A percentile compares a stretch with the other conserved stretches of the same genome.
These are phyloP conservation scores for Sphaceloma murrayae DNA, from an alignment of 2,329 filamentous ascomycete species.

Conservation along the genomic window DNA sequence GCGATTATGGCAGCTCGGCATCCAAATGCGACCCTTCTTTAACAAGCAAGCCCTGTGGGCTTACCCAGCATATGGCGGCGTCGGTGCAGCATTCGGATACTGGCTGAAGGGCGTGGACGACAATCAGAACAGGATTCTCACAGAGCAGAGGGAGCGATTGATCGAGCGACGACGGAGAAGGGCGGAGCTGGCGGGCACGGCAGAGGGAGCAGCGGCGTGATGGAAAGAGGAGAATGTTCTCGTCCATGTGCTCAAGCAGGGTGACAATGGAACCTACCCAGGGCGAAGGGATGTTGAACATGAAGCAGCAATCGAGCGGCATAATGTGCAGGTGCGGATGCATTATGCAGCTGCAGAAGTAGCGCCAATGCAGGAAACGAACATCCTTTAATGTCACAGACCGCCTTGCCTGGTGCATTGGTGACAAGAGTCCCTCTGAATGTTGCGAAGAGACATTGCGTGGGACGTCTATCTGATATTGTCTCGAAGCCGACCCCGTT, in stretches of 20 bases:
- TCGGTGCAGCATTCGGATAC: conserved; percentile 89
- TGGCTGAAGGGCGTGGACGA: conserved; percentile 89
- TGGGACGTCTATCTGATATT: too few relatives aligned
- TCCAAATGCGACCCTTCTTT: conserved; percentile 96
- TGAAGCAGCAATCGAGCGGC: too few relatives aligned
- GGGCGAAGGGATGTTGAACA: too few relatives aligned
- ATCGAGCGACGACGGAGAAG: conserved; percentile 83
- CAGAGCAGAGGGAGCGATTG: conserved; percentile 67
- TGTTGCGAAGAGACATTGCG: too few relatives aligned
- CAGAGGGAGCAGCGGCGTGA: conserved; percentile 22
- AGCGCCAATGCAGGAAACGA: background rate
- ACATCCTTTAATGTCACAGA: conserved; percentile 4
- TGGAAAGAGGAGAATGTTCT: background rate
- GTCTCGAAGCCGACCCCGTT: conserved; percentile 3
- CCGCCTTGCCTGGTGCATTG: background rate
- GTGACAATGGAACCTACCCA: too few relatives aligned
- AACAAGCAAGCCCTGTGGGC: conserved; percentile 74
- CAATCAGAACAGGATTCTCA: conserved; percentile 65
- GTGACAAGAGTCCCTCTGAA: background rate
- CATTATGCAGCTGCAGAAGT: background rate
- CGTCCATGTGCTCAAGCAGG: too few relatives aligned
- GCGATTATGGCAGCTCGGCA: conserved; percentile 92
- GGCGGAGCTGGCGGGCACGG: conserved; percentile 52
- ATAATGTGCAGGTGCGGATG: background rate
- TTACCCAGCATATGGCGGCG: conserved; percentile 78